Percentiles rank a stretch among this genome's conserved stretches.
phyloP scores from a whole-genome alignment of 192 early-diverging fungal genomes.

The Coemansia sp. region DNA sequence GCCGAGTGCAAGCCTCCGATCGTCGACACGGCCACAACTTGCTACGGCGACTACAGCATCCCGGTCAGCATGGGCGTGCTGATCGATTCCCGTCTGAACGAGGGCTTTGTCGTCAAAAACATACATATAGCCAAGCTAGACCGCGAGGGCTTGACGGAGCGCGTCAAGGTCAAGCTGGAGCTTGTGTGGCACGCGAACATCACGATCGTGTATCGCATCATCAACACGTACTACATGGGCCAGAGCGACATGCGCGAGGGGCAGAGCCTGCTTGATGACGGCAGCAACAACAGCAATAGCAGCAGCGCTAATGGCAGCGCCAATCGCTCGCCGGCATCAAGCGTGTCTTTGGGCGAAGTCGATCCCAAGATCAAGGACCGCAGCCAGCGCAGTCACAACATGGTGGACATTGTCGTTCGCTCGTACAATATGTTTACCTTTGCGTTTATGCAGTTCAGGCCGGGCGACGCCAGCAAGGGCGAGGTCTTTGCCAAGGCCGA shows the following conservation, averaged over 20 bases:
- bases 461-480: conserved; percentile 20
- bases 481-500: conserved; percentile 36
- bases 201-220: conserved; percentile 70
- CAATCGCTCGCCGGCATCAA: background rate
- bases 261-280: background rate
- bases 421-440: conserved; percentile 49
- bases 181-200: conserved; percentile 74
- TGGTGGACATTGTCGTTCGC: conserved; percentile 48
- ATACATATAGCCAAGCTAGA: conserved; percentile 53
- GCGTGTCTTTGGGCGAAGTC: background rate
- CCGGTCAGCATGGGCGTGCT: conserved; percentile 59
- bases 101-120: conserved; percentile 66
- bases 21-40: conserved; percentile 59
- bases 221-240: conserved; percentile 31
- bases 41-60: conserved; percentile 65
- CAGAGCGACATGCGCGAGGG: conserved; percentile 5
- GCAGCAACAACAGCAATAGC: background rate
- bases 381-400: conserved; percentile 43
- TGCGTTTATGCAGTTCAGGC: conserved; percentile 27
- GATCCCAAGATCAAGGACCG: conserved; percentile 21
- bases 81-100: conserved; percentile 63
- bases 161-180: conserved; percentile 62
- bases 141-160: conserved; percentile 42
- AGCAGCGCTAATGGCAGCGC: background rate
- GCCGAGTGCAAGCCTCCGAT: conserved; percentile 58